These are phyloP conservation scores for Lactarius hatsudake DNA, from an alignment of 768 basidiomycete species.

Conservation along the genomic window DNA sequence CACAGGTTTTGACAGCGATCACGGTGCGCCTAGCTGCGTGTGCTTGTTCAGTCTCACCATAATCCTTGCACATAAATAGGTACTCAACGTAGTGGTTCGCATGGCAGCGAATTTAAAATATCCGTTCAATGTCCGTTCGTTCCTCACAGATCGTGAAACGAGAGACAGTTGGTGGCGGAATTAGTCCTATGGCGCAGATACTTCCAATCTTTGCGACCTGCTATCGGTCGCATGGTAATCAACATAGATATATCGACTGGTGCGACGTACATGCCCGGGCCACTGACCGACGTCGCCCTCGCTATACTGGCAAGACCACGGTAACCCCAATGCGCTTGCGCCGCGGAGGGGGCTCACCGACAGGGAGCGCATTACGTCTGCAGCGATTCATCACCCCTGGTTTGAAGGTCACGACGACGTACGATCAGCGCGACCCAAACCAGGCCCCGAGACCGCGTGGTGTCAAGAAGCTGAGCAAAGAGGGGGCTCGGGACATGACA, in stretches of 20 bases:
- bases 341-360: conserved; percentile 45
- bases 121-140: conserved; percentile 72
- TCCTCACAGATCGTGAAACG: conserved; percentile 60
- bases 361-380: conserved; percentile 51
- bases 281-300: conserved; percentile 55
- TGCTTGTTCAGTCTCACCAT: not conserved
- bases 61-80: conserved; percentile 39
- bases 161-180: conserved; percentile 57
- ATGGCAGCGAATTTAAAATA: conserved; percentile 68
- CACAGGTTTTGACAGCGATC: conserved; percentile 60
- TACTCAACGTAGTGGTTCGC: conserved; percentile 69
- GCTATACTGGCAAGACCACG: conserved; percentile 46
- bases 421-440: conserved; percentile 22
- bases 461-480: conserved; percentile 54
- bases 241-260: conserved; percentile 80
- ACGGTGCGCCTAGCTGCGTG: conserved; percentile 42
- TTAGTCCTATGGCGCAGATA: conserved; percentile 77
- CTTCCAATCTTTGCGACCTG: conserved; percentile 76
- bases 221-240: conserved; percentile 59
- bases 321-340: conserved; percentile 37
- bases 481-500: conserved; percentile 50
- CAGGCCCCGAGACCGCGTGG: conserved; percentile 45
- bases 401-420: conserved; percentile 46
- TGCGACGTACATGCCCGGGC: conserved; percentile 68
- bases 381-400: conserved; percentile 56